phyloP scores from a whole-genome alignment of 345 rosid genomes.

The Carallia pectinifolia region DNA sequence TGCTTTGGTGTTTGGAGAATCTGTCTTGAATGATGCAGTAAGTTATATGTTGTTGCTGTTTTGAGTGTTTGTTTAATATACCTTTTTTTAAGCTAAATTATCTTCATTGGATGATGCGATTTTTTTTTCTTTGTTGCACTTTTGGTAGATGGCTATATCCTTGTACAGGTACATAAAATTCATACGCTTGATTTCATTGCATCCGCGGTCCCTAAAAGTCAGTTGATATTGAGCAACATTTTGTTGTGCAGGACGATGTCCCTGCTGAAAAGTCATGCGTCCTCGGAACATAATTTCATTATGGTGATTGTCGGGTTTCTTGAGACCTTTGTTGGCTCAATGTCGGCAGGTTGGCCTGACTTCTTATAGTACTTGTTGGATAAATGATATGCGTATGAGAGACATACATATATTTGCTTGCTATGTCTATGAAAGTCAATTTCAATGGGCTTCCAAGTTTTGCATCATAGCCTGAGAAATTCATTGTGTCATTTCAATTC shows the following conservation, averaged over 20 bases:
- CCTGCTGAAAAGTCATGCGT: slow-evolving; percentile 63
- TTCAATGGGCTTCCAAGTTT: neutral
- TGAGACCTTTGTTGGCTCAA: slow-evolving; percentile 93
- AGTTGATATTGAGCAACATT: slow-evolving; percentile 21
- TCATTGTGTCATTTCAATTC: too few species aligned
- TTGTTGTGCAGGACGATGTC: slow-evolving; percentile 89
- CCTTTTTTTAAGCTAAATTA: neutral
- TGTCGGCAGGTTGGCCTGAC: slow-evolving; percentile 80
- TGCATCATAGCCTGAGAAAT: neutral
- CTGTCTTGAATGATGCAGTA: slow-evolving; percentile 98
- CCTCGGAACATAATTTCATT: slow-evolving; percentile 69
- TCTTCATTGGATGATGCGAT: slow-evolving; percentile 1
- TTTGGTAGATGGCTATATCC: slow-evolving; percentile 89
- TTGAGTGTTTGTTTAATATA: too few species aligned
- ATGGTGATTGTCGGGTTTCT: slow-evolving; percentile 90
- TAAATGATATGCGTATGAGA: neutral
- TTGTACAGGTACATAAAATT: slow-evolving; percentile 69
- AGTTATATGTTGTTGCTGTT: slow-evolving; percentile 21
- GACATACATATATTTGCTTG: neutral
- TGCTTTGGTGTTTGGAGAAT: slow-evolving; percentile 98
- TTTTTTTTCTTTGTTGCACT: slow-evolving; percentile 26
- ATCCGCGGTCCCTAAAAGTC: slow-evolving; percentile 5
- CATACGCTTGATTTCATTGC: slow-evolving; percentile 7
- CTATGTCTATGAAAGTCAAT: too few species aligned
- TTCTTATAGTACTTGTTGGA: slow-evolving; percentile 3